Base-by-base conservation (phyloP, 2,329 filamentous ascomycete species). In the Plenodomus lindquistii region DNA sequence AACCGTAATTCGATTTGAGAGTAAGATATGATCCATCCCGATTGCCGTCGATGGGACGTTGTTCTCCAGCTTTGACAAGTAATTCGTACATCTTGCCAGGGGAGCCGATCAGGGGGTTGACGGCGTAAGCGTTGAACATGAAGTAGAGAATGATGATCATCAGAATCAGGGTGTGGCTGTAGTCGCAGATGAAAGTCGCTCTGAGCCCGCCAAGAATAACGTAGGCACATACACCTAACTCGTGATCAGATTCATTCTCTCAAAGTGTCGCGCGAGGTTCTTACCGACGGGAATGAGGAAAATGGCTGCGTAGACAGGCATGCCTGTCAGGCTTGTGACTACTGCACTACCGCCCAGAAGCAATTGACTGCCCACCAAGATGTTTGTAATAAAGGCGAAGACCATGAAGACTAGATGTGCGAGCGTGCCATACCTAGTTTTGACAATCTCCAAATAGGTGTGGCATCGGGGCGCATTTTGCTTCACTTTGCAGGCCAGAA, bases 61-160 rank as follows among this genome's bases (percentile, higher is more conserved):
- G 61, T 15, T 59, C 51, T 0, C 67, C 69, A 15, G 73, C 73
- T 41, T 71, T 63, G 22, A 68, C 60, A 21, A 77, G 59, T 2
- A 75, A 48, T n/a, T 76, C 72, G 41, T 71, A 77, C 63, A 75
- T 71, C 5, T 57, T 64, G 11, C 63, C 60, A 0, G 72, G 72
- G 1, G 70, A 74, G 3, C 74, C 74, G 8, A 75, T 73, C 20
- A 72, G 51, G 2, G 67, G 62, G 48, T 63, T 73, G 10, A 69
- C 70, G 3, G 72, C 69, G 42, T 76, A 77, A 10, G 71, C 67
- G 22, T 71, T 60, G 65, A 76, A 76, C 60, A 73, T 72, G 57
- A 77, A 77, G 51, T 73, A 71, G n/a, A 76, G 64, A 17, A 77
- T 75, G 44, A 73, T 72, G 46, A 76, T 71, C 65, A 77, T 74